A percentile compares a stretch with the other conserved stretches of the same genome.
Evolutionary conservation across 1,139 yeast species (phyloP).

Genomic region (Spencermartinsiella ligniputridi): DNA sequence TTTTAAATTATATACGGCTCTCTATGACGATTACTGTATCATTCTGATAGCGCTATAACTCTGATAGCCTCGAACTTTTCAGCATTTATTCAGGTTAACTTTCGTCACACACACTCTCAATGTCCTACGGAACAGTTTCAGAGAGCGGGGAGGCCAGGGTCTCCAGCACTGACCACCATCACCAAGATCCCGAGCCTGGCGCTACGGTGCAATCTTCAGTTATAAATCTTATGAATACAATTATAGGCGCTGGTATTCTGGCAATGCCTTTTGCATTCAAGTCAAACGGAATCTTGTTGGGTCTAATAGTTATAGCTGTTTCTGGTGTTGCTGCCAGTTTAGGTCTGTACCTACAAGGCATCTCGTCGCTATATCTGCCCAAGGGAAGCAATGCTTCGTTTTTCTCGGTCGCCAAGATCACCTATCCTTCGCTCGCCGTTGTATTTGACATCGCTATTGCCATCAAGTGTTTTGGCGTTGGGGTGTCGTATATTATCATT

Average conservation of each 20-base stretch:
- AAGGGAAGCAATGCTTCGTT: slow-evolving; percentile 71
- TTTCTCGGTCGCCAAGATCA: slow-evolving; percentile 74
- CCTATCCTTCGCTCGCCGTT: slow-evolving; percentile 80
- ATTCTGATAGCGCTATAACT: too few species aligned
- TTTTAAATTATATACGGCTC: too few species aligned
- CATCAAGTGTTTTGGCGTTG: slow-evolving; percentile 90
- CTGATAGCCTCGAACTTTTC: too few species aligned
- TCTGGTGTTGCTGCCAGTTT: slow-evolving; percentile 78
- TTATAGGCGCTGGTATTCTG: slow-evolving; percentile 80
- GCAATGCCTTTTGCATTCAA: slow-evolving; percentile 89
- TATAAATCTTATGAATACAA: slow-evolving; percentile 37
- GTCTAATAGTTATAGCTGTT: slow-evolving; percentile 55
- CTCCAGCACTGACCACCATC: too few species aligned
- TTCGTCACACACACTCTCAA: too few species aligned
- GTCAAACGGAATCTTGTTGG: slow-evolving; percentile 77
- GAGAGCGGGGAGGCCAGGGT: slow-evolving; percentile 2
- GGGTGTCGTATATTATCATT: slow-evolving; percentile 79
- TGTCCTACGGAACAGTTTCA: slow-evolving; percentile 14
- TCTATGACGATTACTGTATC: too few species aligned
- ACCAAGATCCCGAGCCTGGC: too few species aligned
- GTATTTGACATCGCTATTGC: slow-evolving; percentile 85
- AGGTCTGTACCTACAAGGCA: slow-evolving; percentile 77
- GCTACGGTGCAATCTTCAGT: slow-evolving; percentile 31
- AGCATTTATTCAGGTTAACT: too few species aligned
- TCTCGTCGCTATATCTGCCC: slow-evolving; percentile 64